A percentile compares a stretch with the other conserved stretches of the same genome.
Conservation (phyloP, 495 filamentous ascomycete species). For the Neurospora sp. region DNA sequence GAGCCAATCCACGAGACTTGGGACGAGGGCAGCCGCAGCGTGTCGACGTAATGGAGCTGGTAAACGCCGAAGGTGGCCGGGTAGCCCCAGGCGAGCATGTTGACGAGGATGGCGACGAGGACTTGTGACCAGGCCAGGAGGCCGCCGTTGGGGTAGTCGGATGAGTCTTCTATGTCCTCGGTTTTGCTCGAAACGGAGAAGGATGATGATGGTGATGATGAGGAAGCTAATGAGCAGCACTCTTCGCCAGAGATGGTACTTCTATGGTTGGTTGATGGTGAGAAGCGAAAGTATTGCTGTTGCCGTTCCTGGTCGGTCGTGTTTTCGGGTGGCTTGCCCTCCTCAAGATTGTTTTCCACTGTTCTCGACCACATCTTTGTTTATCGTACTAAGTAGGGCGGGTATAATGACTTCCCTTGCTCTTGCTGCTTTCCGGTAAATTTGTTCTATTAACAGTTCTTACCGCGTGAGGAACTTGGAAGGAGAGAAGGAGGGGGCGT, state of each 20-base stretch:
- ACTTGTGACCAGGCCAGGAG: conserved; percentile 34
- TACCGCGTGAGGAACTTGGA: neutral
- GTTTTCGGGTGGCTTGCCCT: neutral
- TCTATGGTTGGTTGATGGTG: neutral
- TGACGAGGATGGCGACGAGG: conserved; percentile 27
- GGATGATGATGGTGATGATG: neutral
- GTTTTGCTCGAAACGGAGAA: neutral
- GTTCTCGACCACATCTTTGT: neutral
- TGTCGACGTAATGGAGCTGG: conserved; percentile 37
- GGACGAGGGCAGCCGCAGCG: conserved; percentile 27
- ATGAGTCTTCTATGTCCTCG: conserved; percentile 5
- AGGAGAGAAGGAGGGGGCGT: neutral
- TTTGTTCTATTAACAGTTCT: neutral
- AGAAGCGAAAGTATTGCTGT: neutral
- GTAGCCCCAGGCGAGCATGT: conserved; percentile 34
- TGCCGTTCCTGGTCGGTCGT: neutral
- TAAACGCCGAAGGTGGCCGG: conserved; percentile 35
- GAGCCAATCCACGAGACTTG: conserved; percentile 40
- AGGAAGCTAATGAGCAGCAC: neutral
- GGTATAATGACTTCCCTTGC: neutral
- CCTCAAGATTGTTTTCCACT: neutral
- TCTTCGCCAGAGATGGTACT: neutral
- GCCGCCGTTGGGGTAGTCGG: conserved; percentile 30
- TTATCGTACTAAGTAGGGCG: neutral
- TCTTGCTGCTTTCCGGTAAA: neutral